Conservation (phyloP, 495 filamentous ascomycete species). For the Podospora australis region DNA sequence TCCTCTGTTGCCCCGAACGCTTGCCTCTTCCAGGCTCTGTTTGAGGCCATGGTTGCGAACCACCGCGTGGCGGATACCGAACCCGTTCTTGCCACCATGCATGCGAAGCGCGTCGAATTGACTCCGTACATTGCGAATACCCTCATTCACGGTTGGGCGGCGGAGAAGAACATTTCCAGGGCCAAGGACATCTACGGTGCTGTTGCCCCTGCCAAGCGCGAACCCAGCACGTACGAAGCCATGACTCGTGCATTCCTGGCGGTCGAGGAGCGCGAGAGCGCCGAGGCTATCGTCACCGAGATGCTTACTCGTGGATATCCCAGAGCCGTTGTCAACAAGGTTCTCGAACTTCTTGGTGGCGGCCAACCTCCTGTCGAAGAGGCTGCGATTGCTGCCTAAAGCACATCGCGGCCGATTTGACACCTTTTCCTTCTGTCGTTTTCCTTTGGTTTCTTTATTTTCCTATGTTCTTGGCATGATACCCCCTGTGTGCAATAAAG, state of each 20-base stretch:
- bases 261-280: conserved; percentile 67
- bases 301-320: conserved; percentile 90
- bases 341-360: conserved; percentile 79
- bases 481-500: conserved; percentile 14
- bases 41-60: conserved; percentile 95
- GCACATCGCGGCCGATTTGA: conserved; percentile 9
- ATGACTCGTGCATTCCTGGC: conserved; percentile 93
- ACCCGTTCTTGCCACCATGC: conserved; percentile 68
- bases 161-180: conserved; percentile 71
- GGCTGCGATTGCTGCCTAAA: conserved; percentile 5
- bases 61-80: conserved; percentile 73
- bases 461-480: conserved; percentile 16
- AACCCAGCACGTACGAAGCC: conserved; percentile 98
- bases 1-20: conserved; percentile 60
- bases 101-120: conserved; percentile 62
- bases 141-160: conserved; percentile 96
- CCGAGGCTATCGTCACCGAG: conserved; percentile 74
- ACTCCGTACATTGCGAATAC: conserved; percentile 98
- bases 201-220: conserved; percentile 67
- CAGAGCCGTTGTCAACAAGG: conserved; percentile 82
- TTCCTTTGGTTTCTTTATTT: neutral
- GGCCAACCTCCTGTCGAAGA: conserved; percentile 26
- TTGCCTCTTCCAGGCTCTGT: conserved; percentile 90
- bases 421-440: neutral
- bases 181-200: conserved; percentile 71